Evolutionary conservation across 139 green algal genomes (phyloP).

Genomic region (Ulvella scutata): DNA sequence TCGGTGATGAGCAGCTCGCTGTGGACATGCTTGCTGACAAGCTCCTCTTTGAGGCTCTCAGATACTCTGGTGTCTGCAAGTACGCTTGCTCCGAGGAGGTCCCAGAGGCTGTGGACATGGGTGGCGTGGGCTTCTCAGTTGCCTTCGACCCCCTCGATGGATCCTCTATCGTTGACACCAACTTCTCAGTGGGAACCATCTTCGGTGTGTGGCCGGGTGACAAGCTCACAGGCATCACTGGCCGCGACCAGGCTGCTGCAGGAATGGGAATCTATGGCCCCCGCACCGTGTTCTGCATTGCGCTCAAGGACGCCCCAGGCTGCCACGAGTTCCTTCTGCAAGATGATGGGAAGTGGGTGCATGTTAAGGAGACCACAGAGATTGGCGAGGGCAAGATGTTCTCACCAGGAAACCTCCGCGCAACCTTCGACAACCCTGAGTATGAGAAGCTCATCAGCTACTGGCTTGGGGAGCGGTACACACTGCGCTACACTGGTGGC

Average conservation of each 20-base stretch:
- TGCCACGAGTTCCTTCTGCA: constrained; percentile 91
- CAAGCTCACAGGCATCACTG: constrained; percentile 60
- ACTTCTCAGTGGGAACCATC: constrained; percentile 91
- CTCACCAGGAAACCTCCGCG: constrained; percentile 85
- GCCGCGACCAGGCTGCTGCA: constrained; percentile 62
- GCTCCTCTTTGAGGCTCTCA: constrained; percentile 81
- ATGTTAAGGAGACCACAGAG: constrained; percentile 83
- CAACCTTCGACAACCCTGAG: constrained; percentile 85
- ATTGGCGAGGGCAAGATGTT: constrained; percentile 95
- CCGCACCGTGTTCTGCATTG: constrained; percentile 80
- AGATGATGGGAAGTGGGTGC: constrained; percentile 91
- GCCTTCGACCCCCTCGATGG: constrained; percentile 90
- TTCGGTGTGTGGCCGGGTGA: constrained; percentile 84
- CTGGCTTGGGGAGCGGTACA: constrained; percentile 93
- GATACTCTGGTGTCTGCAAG: constrained; percentile 68
- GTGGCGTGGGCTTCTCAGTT: constrained; percentile 67
- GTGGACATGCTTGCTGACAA: constrained; percentile 89
- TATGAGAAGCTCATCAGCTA: constrained; percentile 82
- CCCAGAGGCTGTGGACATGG: constrained; percentile 75
- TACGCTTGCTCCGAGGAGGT: constrained; percentile 88
- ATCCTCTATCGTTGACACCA: constrained; percentile 90
- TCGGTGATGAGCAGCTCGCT: constrained; percentile 88
- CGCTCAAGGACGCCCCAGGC: constrained; percentile 69
- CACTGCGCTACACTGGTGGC: constrained; percentile 85
- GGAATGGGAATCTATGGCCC: constrained; percentile 86